A percentile compares a stretch with the other conserved stretches of the same genome.
Evolutionary conservation across 78 protist species (phyloP).

Genomic region (Salpingoeca rosetta): DNA sequence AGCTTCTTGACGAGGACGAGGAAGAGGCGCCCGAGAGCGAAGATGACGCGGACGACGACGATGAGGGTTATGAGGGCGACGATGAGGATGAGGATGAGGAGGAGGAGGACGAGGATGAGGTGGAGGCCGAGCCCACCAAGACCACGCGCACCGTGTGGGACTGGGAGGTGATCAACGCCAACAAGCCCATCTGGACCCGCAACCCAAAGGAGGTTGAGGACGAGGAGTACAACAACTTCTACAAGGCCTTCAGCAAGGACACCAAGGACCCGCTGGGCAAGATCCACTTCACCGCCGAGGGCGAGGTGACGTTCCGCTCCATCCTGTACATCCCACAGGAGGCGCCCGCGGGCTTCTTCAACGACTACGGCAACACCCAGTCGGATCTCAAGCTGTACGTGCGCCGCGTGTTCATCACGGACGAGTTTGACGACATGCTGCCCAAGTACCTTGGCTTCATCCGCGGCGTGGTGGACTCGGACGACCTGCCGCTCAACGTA

Average conservation of each 20-base stretch:
- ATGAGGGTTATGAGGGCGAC: conserved; percentile 44
- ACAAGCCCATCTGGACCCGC: conserved; percentile 96
- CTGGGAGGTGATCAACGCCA: conserved; percentile 80
- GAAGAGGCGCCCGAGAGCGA: conserved; percentile 21
- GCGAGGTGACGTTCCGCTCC: conserved; percentile 81
- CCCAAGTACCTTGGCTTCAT: conserved; percentile 92
- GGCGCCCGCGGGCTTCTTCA: conserved; percentile 59
- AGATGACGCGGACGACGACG: conserved; percentile 25
- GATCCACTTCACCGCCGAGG: conserved; percentile 87
- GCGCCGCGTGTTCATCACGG: conserved; percentile 94
- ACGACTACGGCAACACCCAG: conserved; percentile 33
- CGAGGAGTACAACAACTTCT: conserved; percentile 91
- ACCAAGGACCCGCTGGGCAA: conserved; percentile 67
- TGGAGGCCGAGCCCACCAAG: conserved; percentile 3
- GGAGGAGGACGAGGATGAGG: conserved; percentile 23
- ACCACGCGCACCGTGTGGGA: conserved; percentile 40
- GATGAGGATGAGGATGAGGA: conserved; percentile 53
- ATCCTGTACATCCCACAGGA: conserved; percentile 90
- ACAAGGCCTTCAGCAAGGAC: conserved; percentile 75
- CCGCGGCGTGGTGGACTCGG: conserved; percentile 94
- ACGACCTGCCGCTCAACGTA: conserved; percentile 96
- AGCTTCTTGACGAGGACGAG: conserved; percentile 14
- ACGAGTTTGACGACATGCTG: conserved; percentile 81
- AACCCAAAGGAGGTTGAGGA: conserved; percentile 73
- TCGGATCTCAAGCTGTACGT: conserved; percentile 84